Conservation (phyloP, 2,329 filamentous ascomycete species). For the Colletotrichum tropicicola region DNA sequence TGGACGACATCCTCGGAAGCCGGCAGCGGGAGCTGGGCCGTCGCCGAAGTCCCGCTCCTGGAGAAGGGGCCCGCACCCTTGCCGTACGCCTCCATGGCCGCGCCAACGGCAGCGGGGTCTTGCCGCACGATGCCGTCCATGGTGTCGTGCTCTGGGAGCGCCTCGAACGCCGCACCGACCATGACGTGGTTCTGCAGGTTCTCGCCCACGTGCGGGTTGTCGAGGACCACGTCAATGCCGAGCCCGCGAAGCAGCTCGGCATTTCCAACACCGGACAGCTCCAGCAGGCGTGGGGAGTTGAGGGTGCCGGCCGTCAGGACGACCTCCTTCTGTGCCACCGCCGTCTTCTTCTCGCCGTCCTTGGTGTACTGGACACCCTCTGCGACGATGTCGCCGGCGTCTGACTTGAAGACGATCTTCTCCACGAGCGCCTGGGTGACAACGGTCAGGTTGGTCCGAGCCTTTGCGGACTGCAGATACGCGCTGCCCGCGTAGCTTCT, state of each 20-base stretch:
- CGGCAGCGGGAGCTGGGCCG: conserved; percentile 35
- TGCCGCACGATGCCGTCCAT: conserved; percentile 34
- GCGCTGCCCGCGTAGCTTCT: conserved; percentile 36
- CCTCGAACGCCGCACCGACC: conserved; percentile 35
- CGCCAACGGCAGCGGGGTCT: conserved; percentile 29
- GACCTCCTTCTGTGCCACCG: conserved; percentile 46
- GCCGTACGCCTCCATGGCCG: conserved; percentile 35
- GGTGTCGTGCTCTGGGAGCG: conserved; percentile 32
- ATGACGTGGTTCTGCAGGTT: conserved; percentile 46
- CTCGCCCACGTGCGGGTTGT: conserved; percentile 48
- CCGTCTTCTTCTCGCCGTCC: conserved; percentile 25
- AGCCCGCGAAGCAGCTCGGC: conserved; percentile 41
- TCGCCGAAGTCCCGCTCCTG: conserved; percentile 31
- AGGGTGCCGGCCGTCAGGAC: conserved; percentile 52
- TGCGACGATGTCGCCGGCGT: conserved; percentile 25
- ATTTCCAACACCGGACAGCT: conserved; percentile 52
- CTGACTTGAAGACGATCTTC: conserved; percentile 35
- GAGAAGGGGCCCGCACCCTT: conserved; percentile 33
- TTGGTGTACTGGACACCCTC: conserved; percentile 33
- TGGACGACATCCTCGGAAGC: conserved; percentile 42
- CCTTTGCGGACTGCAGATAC: conserved; percentile 33
- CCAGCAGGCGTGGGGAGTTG: conserved; percentile 51
- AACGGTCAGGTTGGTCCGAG: conserved; percentile 36
- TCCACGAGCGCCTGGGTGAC: conserved; percentile 34
- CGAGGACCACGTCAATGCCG: conserved; percentile 40